Percentiles rank a stretch among this genome's conserved stretches.
Conservation (phyloP, 2,329 filamentous ascomycete species). For the Beauveria australis region DNA sequence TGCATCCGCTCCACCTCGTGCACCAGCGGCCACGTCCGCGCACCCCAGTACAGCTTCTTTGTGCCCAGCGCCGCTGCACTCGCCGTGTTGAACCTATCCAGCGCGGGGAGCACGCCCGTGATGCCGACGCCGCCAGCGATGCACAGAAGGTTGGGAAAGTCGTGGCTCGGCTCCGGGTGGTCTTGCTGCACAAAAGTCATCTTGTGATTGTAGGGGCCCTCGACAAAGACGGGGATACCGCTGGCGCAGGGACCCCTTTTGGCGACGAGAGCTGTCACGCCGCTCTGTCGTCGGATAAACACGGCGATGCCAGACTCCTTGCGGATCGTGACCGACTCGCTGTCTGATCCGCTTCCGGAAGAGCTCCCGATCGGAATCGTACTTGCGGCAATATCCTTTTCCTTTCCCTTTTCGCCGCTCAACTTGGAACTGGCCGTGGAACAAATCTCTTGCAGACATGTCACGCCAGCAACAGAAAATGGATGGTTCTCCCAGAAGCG, state of each 20-base stretch:
- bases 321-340: neutral
- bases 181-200: conserved; percentile 15
- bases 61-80: conserved; percentile 15
- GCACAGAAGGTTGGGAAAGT: conserved; percentile 21
- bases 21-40: conserved; percentile 19
- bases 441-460: conserved; percentile 11
- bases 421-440: neutral
- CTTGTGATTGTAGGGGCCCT: conserved; percentile 21
- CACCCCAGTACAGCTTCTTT: conserved; percentile 24
- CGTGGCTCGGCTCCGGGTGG: conserved; percentile 4
- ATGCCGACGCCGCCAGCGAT: conserved; percentile 26
- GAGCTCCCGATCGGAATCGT: neutral
- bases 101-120: conserved; percentile 21
- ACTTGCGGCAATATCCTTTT: conserved; percentile 6
- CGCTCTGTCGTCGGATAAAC: conserved; percentile 19
- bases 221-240: conserved; percentile 21
- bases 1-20: conserved; percentile 19
- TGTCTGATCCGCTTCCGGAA: conserved; percentile 2
- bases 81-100: conserved; percentile 17
- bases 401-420: conserved; percentile 13
- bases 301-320: conserved; percentile 19
- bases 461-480: conserved; percentile 21
- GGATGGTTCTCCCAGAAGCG: conserved; percentile 26
- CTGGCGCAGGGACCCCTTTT: conserved; percentile 11
- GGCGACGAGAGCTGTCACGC: conserved; percentile 18